These are phyloP conservation scores for Diplodia seriata DNA, from an alignment of 2,329 filamentous ascomycete species.

Conservation along the genomic window DNA sequence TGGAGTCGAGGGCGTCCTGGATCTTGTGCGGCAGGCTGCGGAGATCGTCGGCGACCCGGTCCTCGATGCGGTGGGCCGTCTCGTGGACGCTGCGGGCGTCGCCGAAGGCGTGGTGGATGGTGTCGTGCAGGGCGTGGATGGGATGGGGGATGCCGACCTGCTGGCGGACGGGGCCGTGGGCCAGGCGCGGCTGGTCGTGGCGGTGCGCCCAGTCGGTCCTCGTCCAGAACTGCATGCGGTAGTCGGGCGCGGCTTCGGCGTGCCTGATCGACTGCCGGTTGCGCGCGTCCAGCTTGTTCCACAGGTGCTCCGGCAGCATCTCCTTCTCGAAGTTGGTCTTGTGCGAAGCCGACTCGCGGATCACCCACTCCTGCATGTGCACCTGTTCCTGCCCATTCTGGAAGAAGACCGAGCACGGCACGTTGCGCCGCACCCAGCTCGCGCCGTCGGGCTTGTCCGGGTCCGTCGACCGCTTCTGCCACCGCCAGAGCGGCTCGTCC, in stretches of 20 bases:
- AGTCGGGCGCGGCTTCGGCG: neutral
- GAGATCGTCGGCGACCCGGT: neutral
- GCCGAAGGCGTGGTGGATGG: neutral
- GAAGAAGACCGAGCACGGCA: neutral
- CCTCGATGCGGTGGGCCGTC: neutral
- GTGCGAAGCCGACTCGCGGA: neutral
- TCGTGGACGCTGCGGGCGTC: neutral
- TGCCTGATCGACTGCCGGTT: neutral
- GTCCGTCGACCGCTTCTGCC: neutral
- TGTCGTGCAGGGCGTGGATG: neutral
- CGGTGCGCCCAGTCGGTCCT: neutral
- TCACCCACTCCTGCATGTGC: conserved; percentile 13
- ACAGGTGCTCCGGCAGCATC: neutral
- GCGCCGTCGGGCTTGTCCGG: conserved; percentile 6
- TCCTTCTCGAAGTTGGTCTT: conserved; percentile 14
- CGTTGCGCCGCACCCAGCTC: conserved; percentile 3
- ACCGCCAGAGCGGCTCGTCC: conserved; percentile 2
- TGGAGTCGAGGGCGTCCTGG: neutral
- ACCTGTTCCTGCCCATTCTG: neutral
- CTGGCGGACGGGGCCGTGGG: neutral
- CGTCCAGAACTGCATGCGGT: neutral
- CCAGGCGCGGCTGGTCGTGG: neutral
- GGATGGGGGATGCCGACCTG: neutral
- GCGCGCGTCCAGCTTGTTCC: neutral
- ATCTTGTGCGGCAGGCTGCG: neutral